Evolutionary conservation across 177 flowering plant species (phyloP).

Genomic region (Tripterygium wilfordii): DNA sequence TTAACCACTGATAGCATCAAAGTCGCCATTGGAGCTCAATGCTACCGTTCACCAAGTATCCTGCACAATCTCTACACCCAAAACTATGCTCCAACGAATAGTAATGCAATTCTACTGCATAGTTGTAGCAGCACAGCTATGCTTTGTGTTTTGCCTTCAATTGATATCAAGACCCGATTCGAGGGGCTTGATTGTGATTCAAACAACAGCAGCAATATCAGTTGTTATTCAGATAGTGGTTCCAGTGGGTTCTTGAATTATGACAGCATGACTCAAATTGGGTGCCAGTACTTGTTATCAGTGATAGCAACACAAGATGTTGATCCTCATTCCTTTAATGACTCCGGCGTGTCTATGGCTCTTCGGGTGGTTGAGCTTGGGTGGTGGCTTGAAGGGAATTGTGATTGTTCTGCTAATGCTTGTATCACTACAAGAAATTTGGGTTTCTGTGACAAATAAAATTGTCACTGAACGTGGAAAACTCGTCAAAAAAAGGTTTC

Average conservation of each 20-base stretch:
- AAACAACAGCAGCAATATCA: slow-evolving; percentile 10
- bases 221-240: slow-evolving; percentile 30
- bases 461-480: too few relatives aligned
- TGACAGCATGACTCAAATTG: slow-evolving; percentile 2
- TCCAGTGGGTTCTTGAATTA: slow-evolving; percentile 15
- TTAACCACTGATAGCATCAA: slow-evolving; percentile 29
- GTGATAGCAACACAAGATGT: slow-evolving; percentile 35
- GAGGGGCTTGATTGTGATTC: slow-evolving; percentile 19
- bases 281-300: slow-evolving; percentile 32
- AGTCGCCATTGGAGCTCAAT: slow-evolving; percentile 33
- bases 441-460: too few relatives aligned
- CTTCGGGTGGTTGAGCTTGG: slow-evolving; percentile 35
- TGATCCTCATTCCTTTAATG: not conserved
- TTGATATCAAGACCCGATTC: slow-evolving; percentile 23
- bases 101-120: slow-evolving; percentile 45
- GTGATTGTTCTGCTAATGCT: slow-evolving; percentile 31
- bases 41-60: slow-evolving; percentile 41
- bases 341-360: slow-evolving; percentile 32
- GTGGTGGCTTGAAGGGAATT: slow-evolving; percentile 51
- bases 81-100: slow-evolving; percentile 45
- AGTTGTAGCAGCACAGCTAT: slow-evolving; percentile 16
- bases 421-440: slow-evolving; percentile 25
- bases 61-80: slow-evolving; percentile 25
- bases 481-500: too few relatives aligned
- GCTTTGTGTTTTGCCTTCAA: slow-evolving; percentile 24